phyloP scores from a whole-genome alignment of 371 early-diverging fungal species.

The Mucor plumbeus region DNA sequence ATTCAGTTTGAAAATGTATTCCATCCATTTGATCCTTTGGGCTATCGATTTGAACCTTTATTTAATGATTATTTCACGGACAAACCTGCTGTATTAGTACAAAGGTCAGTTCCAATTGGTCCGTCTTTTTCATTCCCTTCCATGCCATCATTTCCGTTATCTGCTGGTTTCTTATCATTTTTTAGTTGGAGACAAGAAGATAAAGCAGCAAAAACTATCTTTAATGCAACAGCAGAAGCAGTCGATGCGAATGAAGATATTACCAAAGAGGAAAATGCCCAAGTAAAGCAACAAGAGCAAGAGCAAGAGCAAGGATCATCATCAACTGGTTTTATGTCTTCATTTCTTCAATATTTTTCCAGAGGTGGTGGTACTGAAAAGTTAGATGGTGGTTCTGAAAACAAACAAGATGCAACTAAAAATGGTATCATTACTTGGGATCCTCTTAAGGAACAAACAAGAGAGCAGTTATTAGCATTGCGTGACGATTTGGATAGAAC shows the following conservation, averaged over 20 bases:
- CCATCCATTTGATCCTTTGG: slow-evolving; percentile 68
- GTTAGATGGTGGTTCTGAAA: not conserved
- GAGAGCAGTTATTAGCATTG: slow-evolving; percentile 32
- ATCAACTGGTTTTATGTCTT: slow-evolving; percentile 27
- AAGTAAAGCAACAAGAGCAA: not conserved
- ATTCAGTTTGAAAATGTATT: slow-evolving; percentile 67
- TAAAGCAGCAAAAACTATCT: slow-evolving; percentile 19
- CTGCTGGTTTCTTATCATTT: slow-evolving; percentile 42
- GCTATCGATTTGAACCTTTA: slow-evolving; percentile 57
- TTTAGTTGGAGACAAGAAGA: slow-evolving; percentile 43
- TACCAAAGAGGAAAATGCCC: not conserved
- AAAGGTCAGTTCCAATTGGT: slow-evolving; percentile 46
- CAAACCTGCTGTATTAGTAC: slow-evolving; percentile 52
- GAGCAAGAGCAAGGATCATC: slow-evolving; percentile 1
- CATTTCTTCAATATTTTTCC: slow-evolving; percentile 36
- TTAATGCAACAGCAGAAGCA: slow-evolving; percentile 23
- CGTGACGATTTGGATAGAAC: slow-evolving; percentile 34
- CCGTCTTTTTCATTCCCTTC: slow-evolving; percentile 53
- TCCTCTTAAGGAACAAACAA: slow-evolving; percentile 33
- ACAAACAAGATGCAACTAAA: not conserved
- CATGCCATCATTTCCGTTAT: slow-evolving; percentile 45
- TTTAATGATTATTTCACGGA: slow-evolving; percentile 52
- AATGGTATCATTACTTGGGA: slow-evolving; percentile 41
- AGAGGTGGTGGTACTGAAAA: slow-evolving; percentile 22
- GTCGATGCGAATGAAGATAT: slow-evolving; percentile 9